Evolutionary conservation across 2,329 filamentous ascomycete species (phyloP), one percentile per base, ranked within the genome.

Genomic region (Arachnomyces sp.): DNA sequence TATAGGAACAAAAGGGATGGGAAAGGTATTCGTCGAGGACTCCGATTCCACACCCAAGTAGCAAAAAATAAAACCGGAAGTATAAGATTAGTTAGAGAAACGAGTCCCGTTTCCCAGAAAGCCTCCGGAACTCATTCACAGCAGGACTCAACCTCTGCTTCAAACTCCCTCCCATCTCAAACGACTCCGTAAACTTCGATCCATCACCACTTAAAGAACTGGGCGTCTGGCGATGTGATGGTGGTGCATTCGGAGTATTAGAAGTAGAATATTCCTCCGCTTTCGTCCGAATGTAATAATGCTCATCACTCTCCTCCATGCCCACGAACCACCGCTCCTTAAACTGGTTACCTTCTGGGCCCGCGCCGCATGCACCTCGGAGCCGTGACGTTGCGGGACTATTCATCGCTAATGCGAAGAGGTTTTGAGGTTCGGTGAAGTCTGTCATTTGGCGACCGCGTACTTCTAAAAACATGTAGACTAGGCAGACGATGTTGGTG

Each of bases 351-450:
- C 71, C 71, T 12, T 64, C 60, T 0, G 76, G 76, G 0, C 76
- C 77, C 9, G 64, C 69, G 1, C 75, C 77, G 51, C 76, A 79
- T 5, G 66, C 70, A 0, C 77, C 78, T 0, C 67, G 63, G n/a
- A 81, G 49, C 3, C 66, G 59, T 2, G 67, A 54, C 4, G 65
- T 71, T 0, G 72, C 70, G 0, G 77, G 77, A 17, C 69, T 75
- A 53, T 87, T 87, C 38, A 89, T 68, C 2, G 83, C 81, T 0
- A 88, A 62, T 0, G 78, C 69, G 52, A 89, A 88, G 2, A 88
- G 64, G 54, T 88, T 88, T 39, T 82, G 77, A 1, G 84, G 82
- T 52, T 90, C 84, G 0, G 80, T 84, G 54, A 84, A 88, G 62
- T 90, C 86, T 1, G 82, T 88, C 6, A 90, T 76, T 15, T 86